phyloP scores from a whole-genome alignment of 2,329 filamentous ascomycete species.

The Stagonosporopsis cucurbitacearum region DNA sequence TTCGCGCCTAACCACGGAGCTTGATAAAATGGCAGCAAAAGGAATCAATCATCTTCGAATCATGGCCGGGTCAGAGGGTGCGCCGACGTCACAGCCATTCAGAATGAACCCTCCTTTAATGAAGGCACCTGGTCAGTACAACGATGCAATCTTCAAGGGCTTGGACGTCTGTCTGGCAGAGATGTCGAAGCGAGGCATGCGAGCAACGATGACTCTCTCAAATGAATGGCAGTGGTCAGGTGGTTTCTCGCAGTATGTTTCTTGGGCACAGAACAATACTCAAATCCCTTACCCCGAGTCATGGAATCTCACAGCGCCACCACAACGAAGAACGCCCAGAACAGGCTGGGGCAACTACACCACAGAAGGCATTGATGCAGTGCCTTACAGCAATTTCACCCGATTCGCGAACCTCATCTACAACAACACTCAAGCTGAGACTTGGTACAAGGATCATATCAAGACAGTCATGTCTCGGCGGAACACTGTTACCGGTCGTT shows the following conservation, averaged over 20 bases:
- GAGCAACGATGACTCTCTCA: slow-evolving; percentile 50
- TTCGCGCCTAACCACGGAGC: slow-evolving; percentile 46
- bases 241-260: slow-evolving; percentile 49
- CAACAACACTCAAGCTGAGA: slow-evolving; percentile 42
- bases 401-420: slow-evolving; percentile 48
- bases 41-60: slow-evolving; percentile 51
- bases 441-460: slow-evolving; percentile 49
- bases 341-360: slow-evolving; percentile 53
- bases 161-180: slow-evolving; percentile 50
- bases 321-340: slow-evolving; percentile 41
- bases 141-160: slow-evolving; percentile 48
- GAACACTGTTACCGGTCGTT: slow-evolving; percentile 48
- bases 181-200: slow-evolving; percentile 50
- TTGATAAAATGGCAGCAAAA: slow-evolving; percentile 50
- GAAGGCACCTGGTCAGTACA: slow-evolving; percentile 47
- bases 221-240: slow-evolving; percentile 52
- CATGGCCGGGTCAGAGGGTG: slow-evolving; percentile 50
- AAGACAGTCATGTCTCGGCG: slow-evolving; percentile 43
- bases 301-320: slow-evolving; percentile 49
- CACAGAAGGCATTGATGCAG: slow-evolving; percentile 42
- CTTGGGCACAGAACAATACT: slow-evolving; percentile 46
- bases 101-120: slow-evolving; percentile 50
- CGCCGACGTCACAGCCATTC: slow-evolving; percentile 49
- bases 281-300: slow-evolving; percentile 47
- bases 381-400: slow-evolving; percentile 37